Conservation (phyloP, 805 yeast species). For the Candida xyloterini region DNA sequence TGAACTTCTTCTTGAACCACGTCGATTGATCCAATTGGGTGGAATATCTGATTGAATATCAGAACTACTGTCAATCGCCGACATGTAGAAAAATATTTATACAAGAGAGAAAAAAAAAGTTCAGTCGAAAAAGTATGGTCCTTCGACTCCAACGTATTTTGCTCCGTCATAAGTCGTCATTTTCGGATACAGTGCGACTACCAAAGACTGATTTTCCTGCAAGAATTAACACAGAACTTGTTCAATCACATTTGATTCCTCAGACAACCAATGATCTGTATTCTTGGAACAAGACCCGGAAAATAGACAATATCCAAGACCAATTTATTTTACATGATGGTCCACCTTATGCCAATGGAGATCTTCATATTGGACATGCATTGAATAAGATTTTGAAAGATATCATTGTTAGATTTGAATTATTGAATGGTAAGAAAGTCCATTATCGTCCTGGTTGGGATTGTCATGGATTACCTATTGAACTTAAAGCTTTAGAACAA, state of each 20-base stretch:
- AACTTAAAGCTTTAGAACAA: conserved; percentile 70
- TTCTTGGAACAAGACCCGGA: conserved; percentile 49
- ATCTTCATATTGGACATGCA: conserved; percentile 88
- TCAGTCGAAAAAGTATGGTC: not conserved
- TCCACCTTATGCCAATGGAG: conserved; percentile 98
- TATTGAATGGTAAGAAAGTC: conserved; percentile 56
- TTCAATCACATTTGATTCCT: conserved; percentile 43
- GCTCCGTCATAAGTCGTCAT: conserved; percentile 12
- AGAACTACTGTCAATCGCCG: conserved; percentile 2
- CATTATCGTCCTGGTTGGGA: conserved; percentile 95
- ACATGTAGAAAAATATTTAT: conserved; percentile 1
- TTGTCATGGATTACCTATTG: conserved; percentile 97
- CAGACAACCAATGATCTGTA: conserved; percentile 61
- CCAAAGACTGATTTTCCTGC: conserved; percentile 71
- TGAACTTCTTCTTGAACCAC: conserved; percentile 30
- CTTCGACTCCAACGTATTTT: conserved; percentile 1
- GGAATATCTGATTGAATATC: conserved; percentile 1
- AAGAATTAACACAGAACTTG: conserved; percentile 48
- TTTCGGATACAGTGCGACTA: conserved; percentile 34
- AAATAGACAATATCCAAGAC: conserved; percentile 32
- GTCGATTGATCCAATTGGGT: not conserved
- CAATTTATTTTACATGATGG: conserved; percentile 86
- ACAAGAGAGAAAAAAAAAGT: not conserved
- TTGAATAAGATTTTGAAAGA: conserved; percentile 88
- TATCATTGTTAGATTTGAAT: conserved; percentile 69